Evolutionary conservation across 2,329 filamentous ascomycete genomes (phyloP), one percentile per base, ranked within the genome.

Genomic region (Calycina marina): DNA sequence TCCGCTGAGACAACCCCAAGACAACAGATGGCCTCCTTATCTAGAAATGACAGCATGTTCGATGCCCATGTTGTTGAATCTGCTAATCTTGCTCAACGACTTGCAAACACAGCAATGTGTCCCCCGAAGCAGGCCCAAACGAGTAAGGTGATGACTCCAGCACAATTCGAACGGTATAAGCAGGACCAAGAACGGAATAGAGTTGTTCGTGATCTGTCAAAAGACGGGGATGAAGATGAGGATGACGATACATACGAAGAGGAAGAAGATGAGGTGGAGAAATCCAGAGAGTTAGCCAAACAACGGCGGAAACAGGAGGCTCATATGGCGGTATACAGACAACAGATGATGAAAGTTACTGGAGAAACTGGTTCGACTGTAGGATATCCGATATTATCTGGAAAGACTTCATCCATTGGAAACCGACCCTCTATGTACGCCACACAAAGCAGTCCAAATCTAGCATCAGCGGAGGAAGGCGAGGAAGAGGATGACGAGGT

Each of bases 271-370:
- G 84, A 92, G 41, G 54, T 67, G 1, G 83, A 92, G 48, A 82
- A 80, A 49, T 72, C 73, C 16, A 77, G 67, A 50, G 68, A 81
- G 50, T 65, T 78, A 28, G 72, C 77, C 12, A 80, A 76, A 52
- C 82, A 90, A 52, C 67, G 85, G 41, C 72, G 75, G 47, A 90
- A 86, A 61, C 85, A 93, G 52, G 83, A 93, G 55, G 85, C 85
- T 9, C 83, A 90, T 52, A 77, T 93, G 63, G 69, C 83, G 2
- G 77, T 93, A 2, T 93, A 93, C 54, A 72, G 85, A 36, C 85
- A 93, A 54, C 81, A 90, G 56, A 93, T 93, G 85, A 93, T 88
- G 80, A 93, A 93, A 57, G 79, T 90, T 17, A 92, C 84, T 1
- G 85, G 85, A 29, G 82, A 88, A 45, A 59, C 72, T 14, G 54